A percentile compares a stretch with the other conserved stretches of the same genome.
These are phyloP conservation scores for Oryza meyeriana DNA, from an alignment of 176 grass and related monocot genomes.

Conservation along the genomic window DNA sequence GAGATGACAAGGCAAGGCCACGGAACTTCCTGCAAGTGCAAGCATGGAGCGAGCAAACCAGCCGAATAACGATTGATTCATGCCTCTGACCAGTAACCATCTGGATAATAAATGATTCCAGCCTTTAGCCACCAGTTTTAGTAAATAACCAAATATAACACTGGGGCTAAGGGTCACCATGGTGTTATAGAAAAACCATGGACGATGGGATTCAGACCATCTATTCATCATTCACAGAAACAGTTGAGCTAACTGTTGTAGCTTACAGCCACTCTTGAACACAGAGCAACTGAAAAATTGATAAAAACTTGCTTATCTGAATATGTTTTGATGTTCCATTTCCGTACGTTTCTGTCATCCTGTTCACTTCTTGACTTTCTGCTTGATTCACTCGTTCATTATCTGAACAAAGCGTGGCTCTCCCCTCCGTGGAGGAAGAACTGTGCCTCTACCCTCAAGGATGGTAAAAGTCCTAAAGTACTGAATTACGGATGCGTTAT, in stretches of 20 bases:
- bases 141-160: too few relatives aligned
- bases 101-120: background rate
- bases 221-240: background rate
- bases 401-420: too few relatives aligned
- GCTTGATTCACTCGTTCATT: too few relatives aligned
- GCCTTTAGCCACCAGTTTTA: background rate
- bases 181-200: background rate
- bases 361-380: too few relatives aligned
- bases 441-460: too few relatives aligned
- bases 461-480: too few relatives aligned
- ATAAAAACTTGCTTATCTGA: background rate
- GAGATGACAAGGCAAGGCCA: constrained; percentile 77
- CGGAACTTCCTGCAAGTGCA: constrained; percentile 44
- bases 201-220: background rate
- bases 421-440: background rate
- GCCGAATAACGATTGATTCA: constrained; percentile 16
- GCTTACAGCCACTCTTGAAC: background rate
- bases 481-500: too few relatives aligned
- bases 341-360: background rate
- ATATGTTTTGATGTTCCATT: background rate
- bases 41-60: constrained; percentile 49
- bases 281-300: background rate
- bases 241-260: background rate
- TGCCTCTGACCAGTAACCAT: background rate
- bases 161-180: too few relatives aligned